Conservation (phyloP, 805 yeast species). For the Cyberlindnera americana region DNA sequence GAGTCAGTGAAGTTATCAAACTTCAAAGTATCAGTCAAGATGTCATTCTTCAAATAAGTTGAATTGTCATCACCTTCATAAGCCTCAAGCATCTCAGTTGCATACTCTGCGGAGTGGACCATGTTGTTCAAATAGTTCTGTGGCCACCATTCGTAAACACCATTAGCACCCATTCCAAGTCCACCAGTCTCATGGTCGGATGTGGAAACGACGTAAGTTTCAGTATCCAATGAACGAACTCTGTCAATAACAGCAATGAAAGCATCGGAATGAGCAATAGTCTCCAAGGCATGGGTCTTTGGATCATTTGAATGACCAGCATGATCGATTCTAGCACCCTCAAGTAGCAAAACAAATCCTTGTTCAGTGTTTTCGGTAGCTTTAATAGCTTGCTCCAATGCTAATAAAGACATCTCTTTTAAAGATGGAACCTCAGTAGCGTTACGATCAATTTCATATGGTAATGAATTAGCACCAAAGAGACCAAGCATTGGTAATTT, state of each 20-base stretch:
- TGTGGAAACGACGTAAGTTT: conserved; percentile 74
- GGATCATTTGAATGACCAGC: conserved; percentile 94
- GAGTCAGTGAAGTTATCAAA: conserved; percentile 32
- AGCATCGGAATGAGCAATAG: conserved; percentile 78
- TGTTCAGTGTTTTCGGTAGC: conserved; percentile 72
- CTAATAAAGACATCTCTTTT: conserved; percentile 71
- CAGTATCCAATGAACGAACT: conserved; percentile 64
- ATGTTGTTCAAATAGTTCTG: conserved; percentile 56
- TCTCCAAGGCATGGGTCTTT: conserved; percentile 88
- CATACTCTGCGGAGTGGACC: conserved; percentile 70
- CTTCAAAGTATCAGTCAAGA: conserved; percentile 40
- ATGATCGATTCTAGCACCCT: conserved; percentile 92
- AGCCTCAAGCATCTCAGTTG: conserved; percentile 42
- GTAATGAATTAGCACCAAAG: conserved; percentile 69
- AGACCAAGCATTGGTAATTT: conserved; percentile 72
- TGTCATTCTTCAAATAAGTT: conserved; percentile 45
- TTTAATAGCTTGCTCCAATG: conserved; percentile 60
- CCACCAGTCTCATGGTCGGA: conserved; percentile 97
- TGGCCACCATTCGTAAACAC: conserved; percentile 86
- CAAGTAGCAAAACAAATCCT: conserved; percentile 82
- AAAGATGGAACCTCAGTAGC: conserved; percentile 62
- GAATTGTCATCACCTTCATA: conserved; percentile 35
- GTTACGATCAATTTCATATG: conserved; percentile 77
- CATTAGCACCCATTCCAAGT: conserved; percentile 71
- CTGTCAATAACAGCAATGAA: conserved; percentile 70